Evolutionary conservation across 169 alveolate genomes (phyloP).

Genomic region (Plasmodium billcollinsi): DNA sequence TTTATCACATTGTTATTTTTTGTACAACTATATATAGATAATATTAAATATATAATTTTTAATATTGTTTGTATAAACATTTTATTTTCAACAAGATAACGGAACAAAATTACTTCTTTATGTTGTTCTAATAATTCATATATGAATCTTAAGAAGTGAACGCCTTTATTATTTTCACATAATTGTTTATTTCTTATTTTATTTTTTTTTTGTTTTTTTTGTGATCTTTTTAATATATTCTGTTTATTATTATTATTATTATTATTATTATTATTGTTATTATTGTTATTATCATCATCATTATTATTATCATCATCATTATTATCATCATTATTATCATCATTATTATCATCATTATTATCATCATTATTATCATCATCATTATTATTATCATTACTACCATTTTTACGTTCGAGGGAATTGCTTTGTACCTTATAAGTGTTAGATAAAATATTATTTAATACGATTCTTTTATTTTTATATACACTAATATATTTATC

Average conservation of each 20-base stretch:
- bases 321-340: background rate
- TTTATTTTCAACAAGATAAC: background rate
- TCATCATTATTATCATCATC: background rate
- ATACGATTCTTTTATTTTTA: background rate
- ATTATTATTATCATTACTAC: background rate
- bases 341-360: background rate
- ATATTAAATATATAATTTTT: slow-evolving; percentile 26
- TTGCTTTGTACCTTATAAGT: background rate
- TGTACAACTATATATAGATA: slow-evolving; percentile 18
- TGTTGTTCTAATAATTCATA: background rate
- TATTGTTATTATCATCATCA: background rate
- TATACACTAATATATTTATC: background rate
- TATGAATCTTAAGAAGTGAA: slow-evolving; percentile 25
- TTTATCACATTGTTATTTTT: background rate
- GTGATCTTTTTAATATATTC: background rate
- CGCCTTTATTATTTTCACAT: slow-evolving; percentile 11
- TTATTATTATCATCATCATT: background rate
- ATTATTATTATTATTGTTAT: background rate
- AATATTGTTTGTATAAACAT: background rate
- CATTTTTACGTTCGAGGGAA: no score
- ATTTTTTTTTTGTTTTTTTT: background rate
- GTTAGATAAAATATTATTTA: background rate
- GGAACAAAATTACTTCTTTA: background rate
- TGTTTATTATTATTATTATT: background rate
- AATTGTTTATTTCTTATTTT: background rate